phyloP scores from a whole-genome alignment of 257 asterid species.

The Ajuga chamaepitys region DNA sequence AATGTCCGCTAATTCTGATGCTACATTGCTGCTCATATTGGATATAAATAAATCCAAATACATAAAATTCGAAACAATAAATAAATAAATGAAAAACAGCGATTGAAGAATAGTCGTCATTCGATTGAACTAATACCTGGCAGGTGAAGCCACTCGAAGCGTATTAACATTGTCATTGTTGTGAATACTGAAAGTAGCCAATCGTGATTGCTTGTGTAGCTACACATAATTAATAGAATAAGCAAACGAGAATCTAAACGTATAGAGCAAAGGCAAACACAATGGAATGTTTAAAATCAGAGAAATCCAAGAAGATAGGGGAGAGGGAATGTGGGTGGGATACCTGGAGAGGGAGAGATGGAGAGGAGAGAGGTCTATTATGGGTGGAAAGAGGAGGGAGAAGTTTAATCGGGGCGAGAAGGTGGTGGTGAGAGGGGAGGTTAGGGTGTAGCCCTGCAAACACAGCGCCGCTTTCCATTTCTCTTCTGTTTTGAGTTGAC shows the following conservation, averaged over 20 bases:
- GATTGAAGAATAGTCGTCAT: not conserved
- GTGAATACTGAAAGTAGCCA: slow-evolving; percentile 27
- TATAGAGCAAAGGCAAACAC: not conserved
- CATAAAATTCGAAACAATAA: not conserved
- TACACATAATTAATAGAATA: not conserved
- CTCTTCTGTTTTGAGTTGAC: not conserved
- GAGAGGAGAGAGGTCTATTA: slow-evolving; percentile 18
- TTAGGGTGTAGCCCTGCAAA: slow-evolving; percentile 31
- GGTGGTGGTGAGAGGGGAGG: slow-evolving; percentile 19
- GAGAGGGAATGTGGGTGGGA: not conserved
- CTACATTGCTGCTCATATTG: slow-evolving; percentile 38
- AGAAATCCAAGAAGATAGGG: not conserved
- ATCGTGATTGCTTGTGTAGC: slow-evolving; percentile 35
- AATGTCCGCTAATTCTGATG: slow-evolving; percentile 49
- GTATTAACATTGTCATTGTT: slow-evolving; percentile 13
- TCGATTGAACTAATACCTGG: slow-evolving; percentile 28
- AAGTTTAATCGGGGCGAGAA: slow-evolving; percentile 23
- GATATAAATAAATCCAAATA: slow-evolving; percentile 3
- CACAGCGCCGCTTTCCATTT: slow-evolving; percentile 48
- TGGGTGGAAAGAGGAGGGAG: slow-evolving; percentile 25
- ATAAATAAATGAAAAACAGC: not conserved
- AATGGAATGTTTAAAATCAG: not conserved
- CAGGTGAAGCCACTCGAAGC: slow-evolving; percentile 46
- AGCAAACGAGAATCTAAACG: not conserved
- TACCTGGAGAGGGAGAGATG: slow-evolving; percentile 31